These are phyloP conservation scores for Prunus mume DNA, from an alignment of 306 rosid genomes.

Conservation along the genomic window DNA sequence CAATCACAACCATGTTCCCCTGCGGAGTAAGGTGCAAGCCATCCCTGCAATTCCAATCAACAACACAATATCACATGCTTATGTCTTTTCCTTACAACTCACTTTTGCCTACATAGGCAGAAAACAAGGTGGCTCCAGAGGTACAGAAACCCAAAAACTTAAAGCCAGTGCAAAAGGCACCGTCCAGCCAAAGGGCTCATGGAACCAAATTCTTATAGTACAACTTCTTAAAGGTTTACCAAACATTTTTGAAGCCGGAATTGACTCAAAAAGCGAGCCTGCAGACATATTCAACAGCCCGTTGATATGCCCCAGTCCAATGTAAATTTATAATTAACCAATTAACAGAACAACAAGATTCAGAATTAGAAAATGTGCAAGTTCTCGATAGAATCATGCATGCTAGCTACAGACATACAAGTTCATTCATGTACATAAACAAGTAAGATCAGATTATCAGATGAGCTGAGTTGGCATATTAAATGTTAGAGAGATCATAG, in stretches of 20 bases:
- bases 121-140: neutral
- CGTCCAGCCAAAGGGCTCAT: neutral
- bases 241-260: too few species aligned
- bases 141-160: neutral
- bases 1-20: constrained; percentile 68
- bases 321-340: too few species aligned
- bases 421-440: neutral
- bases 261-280: too few species aligned
- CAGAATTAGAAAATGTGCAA: too few species aligned
- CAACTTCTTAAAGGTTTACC: too few species aligned
- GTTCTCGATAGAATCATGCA: too few species aligned
- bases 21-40: constrained; percentile 65
- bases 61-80: constrained; percentile 6
- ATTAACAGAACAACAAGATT: too few species aligned
- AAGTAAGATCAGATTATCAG: neutral
- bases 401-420: too few species aligned
- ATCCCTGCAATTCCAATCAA: constrained; percentile 52
- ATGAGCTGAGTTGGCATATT: neutral
- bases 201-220: neutral
- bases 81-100: neutral
- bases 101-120: neutral
- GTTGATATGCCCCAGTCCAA: too few species aligned
- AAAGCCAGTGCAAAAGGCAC: neutral
- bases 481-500: neutral
- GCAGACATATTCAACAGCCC: too few species aligned